Evolutionary conservation across 352 stramenopile genomes (phyloP), one percentile per base, ranked within the genome.

Genomic region (Globisporangium alternatum): DNA sequence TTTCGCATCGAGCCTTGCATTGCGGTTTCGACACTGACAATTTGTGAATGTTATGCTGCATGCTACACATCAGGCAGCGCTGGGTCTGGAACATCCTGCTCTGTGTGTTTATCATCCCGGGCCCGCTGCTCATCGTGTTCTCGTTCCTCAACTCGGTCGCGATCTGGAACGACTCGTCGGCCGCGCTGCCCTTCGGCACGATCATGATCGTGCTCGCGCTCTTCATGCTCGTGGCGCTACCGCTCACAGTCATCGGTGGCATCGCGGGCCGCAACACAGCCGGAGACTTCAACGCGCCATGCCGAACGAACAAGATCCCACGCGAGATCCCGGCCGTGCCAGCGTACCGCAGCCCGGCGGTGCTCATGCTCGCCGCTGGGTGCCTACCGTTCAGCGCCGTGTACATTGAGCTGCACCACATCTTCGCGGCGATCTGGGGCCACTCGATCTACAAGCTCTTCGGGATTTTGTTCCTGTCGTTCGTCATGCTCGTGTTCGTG

Each of bases 381-480:
- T 98, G 98, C 67, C 80, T 99, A 48, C 97, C 97, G 33, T 99
- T 99, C 78, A 98, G 90, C 37, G 96, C 96, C 15, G 98, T 99
- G 66, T 99, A 99, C 86, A 98, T 99, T 70, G 96, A 99, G 76
- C 78, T 99, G 63, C 95, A 99, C 72, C 98, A 98, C 87, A 99
- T 99, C 57, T 99, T 99, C 66, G 94, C 91, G 19, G 93, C 94
- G 48, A 98, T 99, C 64, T 99, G 97, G 97, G 97, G 97, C 59
- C 96, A 99, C 72, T 97, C 98, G 77, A 98, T 99, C 70, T 99
- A 99, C 92, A 98, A 95, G 56, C 81, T 99, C 19, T 99, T 99
- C 70, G 96, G 96, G 49, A 99, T 99, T 65, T 74, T 99, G 43
- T 90, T 98, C 59, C 74, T 99, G 41, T 97, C 95, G 28, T 98